These are phyloP conservation scores for Ustilago lituana DNA, from an alignment of 1,284 basidiomycete species.

Conservation along the genomic window DNA sequence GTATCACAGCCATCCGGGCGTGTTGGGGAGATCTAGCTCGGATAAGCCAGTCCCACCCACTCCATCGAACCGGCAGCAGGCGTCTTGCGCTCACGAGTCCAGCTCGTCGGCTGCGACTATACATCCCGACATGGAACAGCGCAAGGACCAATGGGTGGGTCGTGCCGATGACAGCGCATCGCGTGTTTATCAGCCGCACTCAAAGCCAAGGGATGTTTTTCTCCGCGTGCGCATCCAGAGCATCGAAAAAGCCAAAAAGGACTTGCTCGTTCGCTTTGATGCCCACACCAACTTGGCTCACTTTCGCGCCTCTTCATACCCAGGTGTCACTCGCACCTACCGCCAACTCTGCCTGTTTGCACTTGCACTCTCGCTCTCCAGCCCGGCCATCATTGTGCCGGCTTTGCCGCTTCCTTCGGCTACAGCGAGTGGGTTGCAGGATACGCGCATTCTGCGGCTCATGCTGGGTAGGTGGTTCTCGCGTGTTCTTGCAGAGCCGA, in stretches of 20 bases:
- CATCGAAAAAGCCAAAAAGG: conserved; percentile 52
- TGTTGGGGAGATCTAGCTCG: conserved; percentile 5
- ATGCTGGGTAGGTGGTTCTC: conserved; percentile 57
- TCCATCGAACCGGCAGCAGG: background rate
- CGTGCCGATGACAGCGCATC: conserved; percentile 11
- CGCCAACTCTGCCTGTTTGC: conserved; percentile 56
- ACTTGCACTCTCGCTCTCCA: conserved; percentile 45
- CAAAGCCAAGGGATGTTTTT: conserved; percentile 40
- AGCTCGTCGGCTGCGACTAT: conserved; percentile 4
- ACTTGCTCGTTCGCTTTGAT: conserved; percentile 50
- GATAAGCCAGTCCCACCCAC: conserved; percentile 39
- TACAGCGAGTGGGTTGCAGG: conserved; percentile 42
- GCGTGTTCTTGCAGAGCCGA: conserved; percentile 45
- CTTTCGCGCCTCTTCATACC: conserved; percentile 51
- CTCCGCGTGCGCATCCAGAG: conserved; percentile 40
- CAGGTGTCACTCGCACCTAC: conserved; percentile 52
- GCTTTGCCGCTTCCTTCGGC: conserved; percentile 55
- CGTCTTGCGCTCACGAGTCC: no score
- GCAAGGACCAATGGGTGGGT: conserved; percentile 15
- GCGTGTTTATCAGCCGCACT: conserved; percentile 40
- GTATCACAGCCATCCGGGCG: conserved; percentile 21
- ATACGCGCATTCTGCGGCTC: conserved; percentile 51
- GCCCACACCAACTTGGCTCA: conserved; percentile 59
- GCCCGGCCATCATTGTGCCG: conserved; percentile 51
- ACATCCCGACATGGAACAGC: conserved; percentile 42